Conservation (phyloP, 805 yeast species). For the Suhomyces prunicola region DNA sequence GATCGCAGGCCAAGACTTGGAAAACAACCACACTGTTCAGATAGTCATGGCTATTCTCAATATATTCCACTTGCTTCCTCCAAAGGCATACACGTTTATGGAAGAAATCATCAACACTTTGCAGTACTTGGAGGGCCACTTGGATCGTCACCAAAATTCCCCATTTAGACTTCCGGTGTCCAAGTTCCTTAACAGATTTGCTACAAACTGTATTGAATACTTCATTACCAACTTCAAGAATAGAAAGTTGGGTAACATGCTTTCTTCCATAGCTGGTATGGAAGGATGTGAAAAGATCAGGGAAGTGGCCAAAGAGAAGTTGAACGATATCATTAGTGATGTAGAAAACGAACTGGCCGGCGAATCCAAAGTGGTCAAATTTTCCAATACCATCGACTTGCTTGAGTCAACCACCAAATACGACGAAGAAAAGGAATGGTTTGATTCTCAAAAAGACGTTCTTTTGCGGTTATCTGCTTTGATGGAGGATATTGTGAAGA, state of each 20-base stretch:
- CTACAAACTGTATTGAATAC: conserved; percentile 67
- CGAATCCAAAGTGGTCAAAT: conserved; percentile 57
- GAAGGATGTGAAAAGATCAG: conserved; percentile 57
- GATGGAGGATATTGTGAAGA: conserved; percentile 41
- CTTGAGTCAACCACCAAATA: conserved; percentile 49
- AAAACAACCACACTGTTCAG: conserved; percentile 75
- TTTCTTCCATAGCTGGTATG: conserved; percentile 61
- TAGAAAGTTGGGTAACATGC: conserved; percentile 61
- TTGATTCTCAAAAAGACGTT: conserved; percentile 46
- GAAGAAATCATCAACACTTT: conserved; percentile 79
- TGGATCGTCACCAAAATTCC: conserved; percentile 80
- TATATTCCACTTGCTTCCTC: conserved; percentile 86
- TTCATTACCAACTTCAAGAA: conserved; percentile 65
- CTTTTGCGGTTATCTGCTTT: conserved; percentile 42
- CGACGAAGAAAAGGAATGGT: conserved; percentile 35
- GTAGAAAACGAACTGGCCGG: conserved; percentile 47
- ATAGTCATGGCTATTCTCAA: conserved; percentile 87
- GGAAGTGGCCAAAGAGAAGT: conserved; percentile 49
- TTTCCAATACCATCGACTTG: conserved; percentile 72
- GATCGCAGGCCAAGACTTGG: conserved; percentile 76
- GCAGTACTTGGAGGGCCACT: conserved; percentile 71
- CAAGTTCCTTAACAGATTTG: conserved; percentile 78
- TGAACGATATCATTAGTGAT: conserved; percentile 47
- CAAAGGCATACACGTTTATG: conserved; percentile 88
- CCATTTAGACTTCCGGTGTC: conserved; percentile 93